phyloP scores from a whole-genome alignment of 2,329 filamentous ascomycete species.

The Cladosporium sp. region DNA sequence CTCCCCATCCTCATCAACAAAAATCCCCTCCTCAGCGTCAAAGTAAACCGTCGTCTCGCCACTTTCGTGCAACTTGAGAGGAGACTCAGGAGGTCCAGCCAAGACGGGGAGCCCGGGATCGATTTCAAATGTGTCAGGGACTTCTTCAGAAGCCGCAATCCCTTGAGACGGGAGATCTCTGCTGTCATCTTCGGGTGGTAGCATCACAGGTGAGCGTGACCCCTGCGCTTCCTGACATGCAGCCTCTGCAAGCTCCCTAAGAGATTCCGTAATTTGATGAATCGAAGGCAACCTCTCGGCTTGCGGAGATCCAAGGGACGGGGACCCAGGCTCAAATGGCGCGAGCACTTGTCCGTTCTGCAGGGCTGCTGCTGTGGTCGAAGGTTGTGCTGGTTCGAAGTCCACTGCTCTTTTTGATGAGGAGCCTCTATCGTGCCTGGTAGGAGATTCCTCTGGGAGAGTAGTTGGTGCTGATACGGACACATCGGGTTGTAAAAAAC shows the following conservation, averaged over 20 bases:
- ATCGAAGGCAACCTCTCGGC: conserved; percentile 30
- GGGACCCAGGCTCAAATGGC: conserved; percentile 21
- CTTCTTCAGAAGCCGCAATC: no score
- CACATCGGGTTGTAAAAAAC: no score
- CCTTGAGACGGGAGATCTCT: no score
- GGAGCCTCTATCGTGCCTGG: no score
- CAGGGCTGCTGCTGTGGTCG: conserved; percentile 14
- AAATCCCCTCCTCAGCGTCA: conserved; percentile 35
- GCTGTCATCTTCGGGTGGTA: no score
- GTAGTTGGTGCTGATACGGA: no score
- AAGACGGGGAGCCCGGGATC: conserved; percentile 18
- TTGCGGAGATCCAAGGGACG: conserved; percentile 18
- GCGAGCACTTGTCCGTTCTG: conserved; percentile 18
- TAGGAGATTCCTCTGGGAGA: no score
- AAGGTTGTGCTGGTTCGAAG: no score
- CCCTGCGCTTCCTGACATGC: conserved; percentile 21
- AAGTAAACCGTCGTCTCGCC: conserved; percentile 35
- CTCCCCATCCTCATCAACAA: conserved; percentile 23
- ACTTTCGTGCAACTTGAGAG: no score
- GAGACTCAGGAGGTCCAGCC: conserved; percentile 24
- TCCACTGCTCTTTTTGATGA: no score
- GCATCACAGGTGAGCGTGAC: conserved; percentile 22
- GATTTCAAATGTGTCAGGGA: no score
- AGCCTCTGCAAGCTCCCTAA: conserved; percentile 25
- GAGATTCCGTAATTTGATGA: conserved; percentile 23